phyloP scores from a whole-genome alignment of 2,329 filamentous ascomycete genomes.

The Colletotrichum sojae region DNA sequence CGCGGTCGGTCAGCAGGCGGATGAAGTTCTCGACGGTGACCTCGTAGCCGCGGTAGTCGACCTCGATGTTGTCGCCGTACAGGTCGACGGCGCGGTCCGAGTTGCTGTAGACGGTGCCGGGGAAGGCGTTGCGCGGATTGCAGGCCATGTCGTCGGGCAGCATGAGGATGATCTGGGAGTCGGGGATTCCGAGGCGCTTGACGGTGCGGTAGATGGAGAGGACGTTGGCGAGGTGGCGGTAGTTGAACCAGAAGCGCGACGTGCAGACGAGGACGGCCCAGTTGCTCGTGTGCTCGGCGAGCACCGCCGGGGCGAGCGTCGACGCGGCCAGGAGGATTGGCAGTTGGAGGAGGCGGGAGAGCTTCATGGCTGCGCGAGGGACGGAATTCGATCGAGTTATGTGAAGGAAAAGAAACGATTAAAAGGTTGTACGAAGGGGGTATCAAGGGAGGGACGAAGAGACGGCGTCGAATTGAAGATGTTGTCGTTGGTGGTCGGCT shows the following conservation, averaged over 20 bases:
- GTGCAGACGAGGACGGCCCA: conserved; percentile 99
- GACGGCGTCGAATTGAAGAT: conserved; percentile 6
- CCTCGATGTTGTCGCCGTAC: conserved; percentile 98
- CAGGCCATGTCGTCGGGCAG: conserved; percentile 99
- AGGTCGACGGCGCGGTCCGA: conserved; percentile 95
- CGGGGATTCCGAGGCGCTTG: conserved; percentile 96
- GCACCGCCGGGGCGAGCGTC: conserved; percentile 60
- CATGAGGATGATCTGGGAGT: conserved; percentile 99
- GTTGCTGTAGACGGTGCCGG: conserved; percentile 98
- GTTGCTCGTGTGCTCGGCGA: conserved; percentile 92
- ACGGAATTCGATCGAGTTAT: not conserved
- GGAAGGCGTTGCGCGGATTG: conserved; percentile 98
- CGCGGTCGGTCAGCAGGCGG: conserved; percentile 91
- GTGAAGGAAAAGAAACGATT: not conserved
- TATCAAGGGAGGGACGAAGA: conserved; percentile 21
- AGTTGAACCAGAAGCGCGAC: conserved; percentile 99
- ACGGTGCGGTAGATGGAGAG: conserved; percentile 98
- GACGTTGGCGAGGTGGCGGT: conserved; percentile 97
- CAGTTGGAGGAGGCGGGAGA: conserved; percentile 59
- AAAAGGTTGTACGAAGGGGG: not conserved
- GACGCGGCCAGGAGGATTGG: conserved; percentile 64
- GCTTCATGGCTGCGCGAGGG: conserved; percentile 62
- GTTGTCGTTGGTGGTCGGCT: not conserved
- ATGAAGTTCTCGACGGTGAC: conserved; percentile 99
- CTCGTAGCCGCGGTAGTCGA: conserved; percentile 98